phyloP scores from a whole-genome alignment of 2,329 filamentous ascomycete species.

The Trichoderma arundinaceum region DNA sequence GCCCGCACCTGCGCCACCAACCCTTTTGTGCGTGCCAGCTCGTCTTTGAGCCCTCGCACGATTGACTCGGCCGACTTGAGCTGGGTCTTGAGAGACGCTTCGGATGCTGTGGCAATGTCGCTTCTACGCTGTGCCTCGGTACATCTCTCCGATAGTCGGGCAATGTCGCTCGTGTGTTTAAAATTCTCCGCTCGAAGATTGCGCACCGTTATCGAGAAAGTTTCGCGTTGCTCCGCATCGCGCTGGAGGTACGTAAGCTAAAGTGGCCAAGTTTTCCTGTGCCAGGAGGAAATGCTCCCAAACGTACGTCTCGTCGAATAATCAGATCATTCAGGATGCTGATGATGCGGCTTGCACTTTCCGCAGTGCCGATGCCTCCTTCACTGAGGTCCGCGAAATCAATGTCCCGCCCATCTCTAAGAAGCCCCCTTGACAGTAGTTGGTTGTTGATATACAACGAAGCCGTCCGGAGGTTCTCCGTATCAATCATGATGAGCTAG shows the following conservation, averaged over 20 bases:
- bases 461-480: slow-evolving; percentile 68
- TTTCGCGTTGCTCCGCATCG: slow-evolving; percentile 87
- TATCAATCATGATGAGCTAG: slow-evolving; percentile 56
- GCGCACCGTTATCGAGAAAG: slow-evolving; percentile 77
- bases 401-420: slow-evolving; percentile 73
- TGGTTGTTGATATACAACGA: slow-evolving; percentile 77
- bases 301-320: slow-evolving; percentile 77
- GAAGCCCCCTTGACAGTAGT: slow-evolving; percentile 67
- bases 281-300: neutral
- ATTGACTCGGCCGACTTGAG: slow-evolving; percentile 75
- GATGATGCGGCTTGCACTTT: slow-evolving; percentile 85
- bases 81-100: slow-evolving; percentile 71
- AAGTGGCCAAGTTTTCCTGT: neutral
- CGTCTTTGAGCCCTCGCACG: slow-evolving; percentile 79
- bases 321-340: slow-evolving; percentile 94
- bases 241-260: slow-evolving; percentile 59
- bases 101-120: slow-evolving; percentile 69
- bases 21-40: slow-evolving; percentile 77
- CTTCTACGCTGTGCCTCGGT: slow-evolving; percentile 61
- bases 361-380: slow-evolving; percentile 58
- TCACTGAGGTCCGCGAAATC: slow-evolving; percentile 79
- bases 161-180: slow-evolving; percentile 72
- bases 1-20: slow-evolving; percentile 82
- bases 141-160: slow-evolving; percentile 60
- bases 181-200: slow-evolving; percentile 75